Conservation (phyloP, 2,329 filamentous ascomycete species). For the Cytospora paraplurivora region DNA sequence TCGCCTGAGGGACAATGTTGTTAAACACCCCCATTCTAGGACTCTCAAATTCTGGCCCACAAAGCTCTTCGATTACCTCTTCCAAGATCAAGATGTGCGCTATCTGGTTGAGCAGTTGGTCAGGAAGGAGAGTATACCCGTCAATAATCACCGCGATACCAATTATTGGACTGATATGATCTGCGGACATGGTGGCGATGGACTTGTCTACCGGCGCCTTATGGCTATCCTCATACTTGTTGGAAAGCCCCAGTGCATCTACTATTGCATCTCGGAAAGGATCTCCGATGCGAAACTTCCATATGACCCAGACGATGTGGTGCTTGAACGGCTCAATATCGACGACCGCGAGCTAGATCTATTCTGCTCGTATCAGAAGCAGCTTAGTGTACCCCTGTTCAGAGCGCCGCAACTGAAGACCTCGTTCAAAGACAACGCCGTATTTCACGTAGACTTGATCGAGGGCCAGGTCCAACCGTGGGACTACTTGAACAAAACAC, state of each 20-base stretch:
- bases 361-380: background rate
- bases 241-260: background rate
- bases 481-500: background rate
- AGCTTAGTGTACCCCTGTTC: background rate
- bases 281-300: background rate
- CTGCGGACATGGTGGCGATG: background rate
- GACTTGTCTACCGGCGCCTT: background rate
- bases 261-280: background rate
- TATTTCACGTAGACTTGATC: background rate
- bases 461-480: background rate
- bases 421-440: background rate
- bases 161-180: background rate
- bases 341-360: background rate
- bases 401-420: background rate
- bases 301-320: background rate
- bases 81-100: background rate
- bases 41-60: background rate
- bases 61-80: background rate
- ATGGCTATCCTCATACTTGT: background rate
- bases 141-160: background rate
- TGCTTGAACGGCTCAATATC: too few relatives aligned
- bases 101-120: background rate
- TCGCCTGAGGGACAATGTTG: background rate
- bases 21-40: background rate
- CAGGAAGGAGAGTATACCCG: background rate